Evolutionary conservation across 176 grass and related monocot species (phyloP), one percentile per base, ranked within the genome.

Genomic region (Pharus latifolius): DNA sequence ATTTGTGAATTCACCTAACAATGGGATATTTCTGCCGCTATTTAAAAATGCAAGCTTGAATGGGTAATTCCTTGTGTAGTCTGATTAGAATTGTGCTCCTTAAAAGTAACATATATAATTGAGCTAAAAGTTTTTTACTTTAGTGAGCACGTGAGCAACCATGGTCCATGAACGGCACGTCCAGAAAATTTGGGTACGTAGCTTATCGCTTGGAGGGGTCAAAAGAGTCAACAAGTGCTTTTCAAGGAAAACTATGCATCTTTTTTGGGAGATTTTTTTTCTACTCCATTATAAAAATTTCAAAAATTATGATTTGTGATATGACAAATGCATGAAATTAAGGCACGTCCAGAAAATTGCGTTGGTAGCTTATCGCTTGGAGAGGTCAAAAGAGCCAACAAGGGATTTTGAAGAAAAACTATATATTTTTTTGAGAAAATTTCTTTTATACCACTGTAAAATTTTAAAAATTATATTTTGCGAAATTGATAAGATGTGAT

Each of bases 161-260:
- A 50, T 69, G 68, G 29, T 22, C 20, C 17, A 50, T 44, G 11
- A 60, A 60, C 49, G 64, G 52, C 54, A 69, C 4, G 30, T 78
- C 43, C 54, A 63, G 32, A 63, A 30, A 37, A 41, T 5, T 29
- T 42, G 13, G 14, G 24, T 2, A 56, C 24, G 33, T 56, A 19
- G 15, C 16, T 63, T 18, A 16, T 54, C 7, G 47, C 17, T 31
- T 42, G 48, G 15, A 10, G 20, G 6, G 51, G 47, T 76, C 46
- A 63, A 63, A 78, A 58, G 20, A 60, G 20, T 16, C 18, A 29
- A 27, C n/a, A 35, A 24, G 0, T 34, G 11, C 45, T 51, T 78
- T 59, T 16, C 29, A 48, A 26, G 20, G 41, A 68, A 34, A 78
- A 68, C 63, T 5, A 78, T 68, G 63, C n/a, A n/a, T n/a, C n/a